These are phyloP conservation scores for Dendryphion nanum DNA, from an alignment of 2,329 filamentous ascomycete genomes.

Conservation along the genomic window DNA sequence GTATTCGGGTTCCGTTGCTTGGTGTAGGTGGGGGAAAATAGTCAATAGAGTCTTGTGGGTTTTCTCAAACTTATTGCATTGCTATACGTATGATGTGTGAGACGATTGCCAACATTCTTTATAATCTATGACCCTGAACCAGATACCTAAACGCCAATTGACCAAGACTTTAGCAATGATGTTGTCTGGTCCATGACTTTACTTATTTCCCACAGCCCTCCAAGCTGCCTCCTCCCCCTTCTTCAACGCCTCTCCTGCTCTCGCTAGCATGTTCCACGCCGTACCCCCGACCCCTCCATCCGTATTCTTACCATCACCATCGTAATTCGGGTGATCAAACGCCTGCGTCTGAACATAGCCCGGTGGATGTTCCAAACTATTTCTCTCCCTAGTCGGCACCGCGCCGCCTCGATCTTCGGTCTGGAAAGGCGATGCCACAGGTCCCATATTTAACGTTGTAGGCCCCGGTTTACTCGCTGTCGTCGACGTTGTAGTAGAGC, in stretches of 20 bases:
- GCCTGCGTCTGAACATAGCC: slow-evolving; percentile 47
- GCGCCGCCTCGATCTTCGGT: slow-evolving; percentile 17
- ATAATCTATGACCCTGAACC: not conserved
- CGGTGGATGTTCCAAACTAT: slow-evolving; percentile 43
- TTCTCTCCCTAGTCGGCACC: slow-evolving; percentile 11
- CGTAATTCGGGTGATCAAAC: slow-evolving; percentile 32
- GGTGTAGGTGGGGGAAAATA: slow-evolving; percentile 37
- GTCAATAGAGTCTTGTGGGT: slow-evolving; percentile 37
- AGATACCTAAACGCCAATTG: not conserved
- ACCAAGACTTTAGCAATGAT: not conserved
- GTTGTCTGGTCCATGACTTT: slow-evolving; percentile 2
- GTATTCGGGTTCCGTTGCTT: slow-evolving; percentile 33
- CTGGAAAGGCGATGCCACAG: slow-evolving; percentile 27
- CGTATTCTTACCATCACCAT: slow-evolving; percentile 28
- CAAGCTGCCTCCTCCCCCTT: slow-evolving; percentile 37
- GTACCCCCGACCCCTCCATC: slow-evolving; percentile 25
- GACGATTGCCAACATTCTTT: slow-evolving; percentile 1
- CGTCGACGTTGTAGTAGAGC: slow-evolving; percentile 31
- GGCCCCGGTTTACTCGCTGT: slow-evolving; percentile 29
- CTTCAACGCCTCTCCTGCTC: slow-evolving; percentile 35
- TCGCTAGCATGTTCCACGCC: slow-evolving; percentile 36
- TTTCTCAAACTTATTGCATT: slow-evolving; percentile 18
- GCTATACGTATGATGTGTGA: slow-evolving; percentile 12
- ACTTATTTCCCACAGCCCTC: slow-evolving; percentile 32
- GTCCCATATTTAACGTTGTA: slow-evolving; percentile 40